Evolutionary conservation across 2,329 filamentous ascomycete genomes (phyloP).

Genomic region (Trichoderma asperellum): DNA sequence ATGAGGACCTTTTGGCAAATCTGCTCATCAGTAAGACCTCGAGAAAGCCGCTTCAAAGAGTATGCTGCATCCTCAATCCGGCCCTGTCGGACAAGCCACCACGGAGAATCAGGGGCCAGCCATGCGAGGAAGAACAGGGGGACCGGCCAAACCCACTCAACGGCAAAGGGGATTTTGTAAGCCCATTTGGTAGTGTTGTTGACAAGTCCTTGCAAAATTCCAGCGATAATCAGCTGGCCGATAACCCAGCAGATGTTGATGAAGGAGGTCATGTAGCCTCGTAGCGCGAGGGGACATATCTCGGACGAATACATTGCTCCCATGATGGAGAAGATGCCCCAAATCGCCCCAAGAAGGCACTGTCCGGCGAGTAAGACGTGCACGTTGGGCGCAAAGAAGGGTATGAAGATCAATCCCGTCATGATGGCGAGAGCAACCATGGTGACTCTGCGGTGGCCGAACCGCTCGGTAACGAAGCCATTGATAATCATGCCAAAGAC

Average conservation of each 20-base stretch:
- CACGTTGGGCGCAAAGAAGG: conserved; percentile 39
- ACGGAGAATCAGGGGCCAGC: conserved; percentile 45
- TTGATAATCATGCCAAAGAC: conserved; percentile 35
- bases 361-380: conserved; percentile 48
- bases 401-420: conserved; percentile 33
- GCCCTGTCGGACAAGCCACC: conserved; percentile 46
- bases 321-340: conserved; percentile 47
- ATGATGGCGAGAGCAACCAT: conserved; percentile 51
- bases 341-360: conserved; percentile 48
- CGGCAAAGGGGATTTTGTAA: conserved; percentile 36
- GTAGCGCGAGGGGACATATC: conserved; percentile 38
- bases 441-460: conserved; percentile 52
- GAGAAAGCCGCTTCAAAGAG: conserved; percentile 22
- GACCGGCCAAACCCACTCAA: conserved; percentile 36
- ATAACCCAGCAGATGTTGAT: conserved; percentile 33
- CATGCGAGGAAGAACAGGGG: conserved; percentile 27
- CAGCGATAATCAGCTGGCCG: conserved; percentile 28
- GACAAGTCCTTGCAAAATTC: conserved; percentile 28
- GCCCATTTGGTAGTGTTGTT: conserved; percentile 32
- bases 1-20: conserved; percentile 26
- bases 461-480: conserved; percentile 31
- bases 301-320: conserved; percentile 50
- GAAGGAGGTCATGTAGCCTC: conserved; percentile 45
- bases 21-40: conserved; percentile 23
- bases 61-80: conserved; percentile 38